Base-by-base conservation (phyloP, 345 rosid species). In the Stellera chamaejasme region DNA sequence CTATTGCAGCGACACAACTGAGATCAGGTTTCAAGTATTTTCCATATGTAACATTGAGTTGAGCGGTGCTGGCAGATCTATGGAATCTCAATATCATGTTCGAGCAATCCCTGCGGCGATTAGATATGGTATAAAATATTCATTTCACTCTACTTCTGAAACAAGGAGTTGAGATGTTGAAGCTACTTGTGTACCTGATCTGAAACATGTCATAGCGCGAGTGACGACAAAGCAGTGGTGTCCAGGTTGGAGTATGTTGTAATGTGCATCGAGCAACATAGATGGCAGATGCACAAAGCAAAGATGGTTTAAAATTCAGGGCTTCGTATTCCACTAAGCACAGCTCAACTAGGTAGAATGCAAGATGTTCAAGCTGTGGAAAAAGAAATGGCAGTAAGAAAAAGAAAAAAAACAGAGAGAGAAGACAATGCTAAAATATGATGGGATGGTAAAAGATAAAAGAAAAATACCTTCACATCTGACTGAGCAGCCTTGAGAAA, bases 401-500 rank as follows among this genome's bases (percentile, higher is more conserved):
- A 10, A 16, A n/a, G 52, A 5, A 10, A 16, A n/a, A 54, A 5
- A 19, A 19, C 23, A 19, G 23, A n/a, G n/a, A n/a, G n/a, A n/a
- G n/a, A 32, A 32, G 8, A 8, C 5, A 32, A 4, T 32, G 39
- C 39, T 8, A 32, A 32, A 32, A 4, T 8, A 32, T 32, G 9
- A 32, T 32, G 9, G 39, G 39, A 32, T 32, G 39, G 8, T 4
- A 32, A 32, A 32, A 7, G 8, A 32, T 32, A 32, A 32, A 32
- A 32, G 8, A 4, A 3, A 6, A 54, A 26, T 70, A 88, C 99
- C 91, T 75, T 76, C 54, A 64, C 64, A 68, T 88, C 85, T 32
- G 97, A 78, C 64, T 72, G 84, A 67, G 99, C 94, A 75, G 94
- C 97, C 80, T 86, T 93, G 41, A 93, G 84, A 73, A 93, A 93